phyloP scores from a whole-genome alignment of 306 rosid species.

The Hippophae tibetana region DNA sequence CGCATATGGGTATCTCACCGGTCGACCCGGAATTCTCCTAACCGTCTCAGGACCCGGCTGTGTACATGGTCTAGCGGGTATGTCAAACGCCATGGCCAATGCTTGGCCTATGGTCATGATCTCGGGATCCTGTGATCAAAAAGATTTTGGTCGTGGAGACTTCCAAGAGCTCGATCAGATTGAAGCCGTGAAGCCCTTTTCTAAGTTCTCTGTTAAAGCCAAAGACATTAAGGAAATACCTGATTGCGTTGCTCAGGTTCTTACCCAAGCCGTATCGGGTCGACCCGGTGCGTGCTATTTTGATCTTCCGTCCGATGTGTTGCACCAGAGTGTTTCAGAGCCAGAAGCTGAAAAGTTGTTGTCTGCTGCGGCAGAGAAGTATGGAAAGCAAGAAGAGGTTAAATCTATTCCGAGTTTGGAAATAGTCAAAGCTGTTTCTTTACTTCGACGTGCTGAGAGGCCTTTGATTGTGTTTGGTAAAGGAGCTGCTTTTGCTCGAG shows the following conservation, averaged over 20 bases:
- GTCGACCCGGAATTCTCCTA: constrained; percentile 70
- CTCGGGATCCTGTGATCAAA: constrained; percentile 88
- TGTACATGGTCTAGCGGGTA: constrained; percentile 92
- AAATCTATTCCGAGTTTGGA: constrained; percentile 12
- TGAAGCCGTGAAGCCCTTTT: constrained; percentile 60
- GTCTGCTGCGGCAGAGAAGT: constrained; percentile 27
- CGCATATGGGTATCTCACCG: constrained; percentile 82
- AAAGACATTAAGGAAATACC: constrained; percentile 54
- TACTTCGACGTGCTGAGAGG: constrained; percentile 55
- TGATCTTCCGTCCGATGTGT: constrained; percentile 78
- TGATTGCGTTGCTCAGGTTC: constrained; percentile 41
- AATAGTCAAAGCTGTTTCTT: constrained; percentile 41
- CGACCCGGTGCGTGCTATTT: constrained; percentile 85
- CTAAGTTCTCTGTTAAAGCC: constrained; percentile 60
- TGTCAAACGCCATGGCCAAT: constrained; percentile 67
- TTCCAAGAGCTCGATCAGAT: constrained; percentile 95
- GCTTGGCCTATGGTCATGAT: constrained; percentile 84
- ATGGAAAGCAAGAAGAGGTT: constrained; percentile 2
- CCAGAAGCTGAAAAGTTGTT: constrained; percentile 56
- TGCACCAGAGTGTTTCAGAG: constrained; percentile 50
- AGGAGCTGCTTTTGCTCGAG: constrained; percentile 80
- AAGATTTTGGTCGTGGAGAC: constrained; percentile 77
- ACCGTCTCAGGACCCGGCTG: constrained; percentile 98
- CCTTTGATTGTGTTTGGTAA: constrained; percentile 85
- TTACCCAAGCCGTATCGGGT: constrained; percentile 35